Evolutionary conservation across 2,329 filamentous ascomycete species (phyloP).

Genomic region (Blastomyces silverae): DNA sequence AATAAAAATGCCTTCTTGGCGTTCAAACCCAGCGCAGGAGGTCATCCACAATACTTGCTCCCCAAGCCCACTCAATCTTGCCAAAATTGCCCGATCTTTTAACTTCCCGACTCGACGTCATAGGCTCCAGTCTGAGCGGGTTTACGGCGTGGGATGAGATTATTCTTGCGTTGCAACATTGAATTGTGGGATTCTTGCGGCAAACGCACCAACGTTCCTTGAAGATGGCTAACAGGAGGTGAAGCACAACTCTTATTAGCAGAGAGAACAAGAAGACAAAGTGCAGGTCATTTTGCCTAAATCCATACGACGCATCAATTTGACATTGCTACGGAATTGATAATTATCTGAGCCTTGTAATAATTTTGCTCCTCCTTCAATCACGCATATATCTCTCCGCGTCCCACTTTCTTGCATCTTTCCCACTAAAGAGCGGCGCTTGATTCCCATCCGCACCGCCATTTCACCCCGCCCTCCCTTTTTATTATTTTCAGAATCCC

Average conservation of each 20-base stretch:
- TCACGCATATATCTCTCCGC: background rate
- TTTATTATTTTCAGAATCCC: slow-evolving; percentile 7
- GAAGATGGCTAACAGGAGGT: background rate
- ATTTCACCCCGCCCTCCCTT: background rate
- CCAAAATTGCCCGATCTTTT: background rate
- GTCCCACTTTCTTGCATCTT: background rate
- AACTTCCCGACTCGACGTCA: slow-evolving; percentile 12
- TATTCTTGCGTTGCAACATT: background rate
- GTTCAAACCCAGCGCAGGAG: background rate
- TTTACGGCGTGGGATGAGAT: background rate
- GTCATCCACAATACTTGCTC: background rate
- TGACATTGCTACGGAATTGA: background rate
- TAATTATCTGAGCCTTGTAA: background rate
- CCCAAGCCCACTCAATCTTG: background rate
- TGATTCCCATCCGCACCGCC: background rate
- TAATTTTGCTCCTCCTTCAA: background rate
- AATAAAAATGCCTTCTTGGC: background rate
- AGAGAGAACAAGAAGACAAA: background rate
- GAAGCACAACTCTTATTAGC: background rate
- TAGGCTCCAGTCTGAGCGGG: slow-evolving; percentile 3
- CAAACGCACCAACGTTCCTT: background rate
- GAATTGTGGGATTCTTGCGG: background rate
- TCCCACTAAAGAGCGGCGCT: slow-evolving; percentile 1
- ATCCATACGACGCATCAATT: background rate
- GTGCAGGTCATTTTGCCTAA: background rate